Conservation (phyloP, 306 rosid species). For the Cucumis cinereus region DNA sequence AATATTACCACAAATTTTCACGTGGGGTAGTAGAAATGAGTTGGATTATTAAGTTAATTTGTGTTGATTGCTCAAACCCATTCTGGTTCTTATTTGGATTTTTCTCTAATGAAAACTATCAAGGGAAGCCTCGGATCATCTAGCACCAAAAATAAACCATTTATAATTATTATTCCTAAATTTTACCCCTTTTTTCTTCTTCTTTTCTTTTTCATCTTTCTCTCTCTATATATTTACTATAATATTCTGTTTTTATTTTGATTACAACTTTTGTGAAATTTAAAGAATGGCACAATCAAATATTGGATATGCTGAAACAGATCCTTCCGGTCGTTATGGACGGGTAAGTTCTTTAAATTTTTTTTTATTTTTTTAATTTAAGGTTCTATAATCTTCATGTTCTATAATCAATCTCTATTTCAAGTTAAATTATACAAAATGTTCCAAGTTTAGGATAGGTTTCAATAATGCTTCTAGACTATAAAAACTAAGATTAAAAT, state of each 20-base stretch:
- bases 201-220: not conserved
- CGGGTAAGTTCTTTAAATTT: constrained; percentile 40
- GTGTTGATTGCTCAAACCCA: constrained; percentile 54
- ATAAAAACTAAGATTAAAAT: too few species aligned
- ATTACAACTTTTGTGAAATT: not conserved
- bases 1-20: constrained; percentile 24
- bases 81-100: constrained; percentile 50
- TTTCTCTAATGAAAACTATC: constrained; percentile 56
- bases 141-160: constrained; percentile 15
- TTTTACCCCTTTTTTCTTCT: not conserved
- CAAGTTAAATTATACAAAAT: too few species aligned
- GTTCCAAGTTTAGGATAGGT: too few species aligned
- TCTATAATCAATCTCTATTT: too few species aligned
- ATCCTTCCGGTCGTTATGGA: constrained; percentile 80
- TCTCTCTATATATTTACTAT: too few species aligned
- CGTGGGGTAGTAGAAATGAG: constrained; percentile 38
- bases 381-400: too few species aligned
- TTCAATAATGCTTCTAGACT: too few species aligned
- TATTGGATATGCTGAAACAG: constrained; percentile 59
- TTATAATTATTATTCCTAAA: too few species aligned
- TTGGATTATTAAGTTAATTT: constrained; percentile 33
- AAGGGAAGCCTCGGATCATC: constrained; percentile 77
- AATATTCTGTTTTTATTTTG: too few species aligned
- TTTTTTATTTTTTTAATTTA: too few species aligned
- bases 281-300: constrained; percentile 10